Percentiles rank a stretch among this genome's conserved stretches.
phyloP scores from a whole-genome alignment of 345 rosid genomes.

The Citrus sp. region DNA sequence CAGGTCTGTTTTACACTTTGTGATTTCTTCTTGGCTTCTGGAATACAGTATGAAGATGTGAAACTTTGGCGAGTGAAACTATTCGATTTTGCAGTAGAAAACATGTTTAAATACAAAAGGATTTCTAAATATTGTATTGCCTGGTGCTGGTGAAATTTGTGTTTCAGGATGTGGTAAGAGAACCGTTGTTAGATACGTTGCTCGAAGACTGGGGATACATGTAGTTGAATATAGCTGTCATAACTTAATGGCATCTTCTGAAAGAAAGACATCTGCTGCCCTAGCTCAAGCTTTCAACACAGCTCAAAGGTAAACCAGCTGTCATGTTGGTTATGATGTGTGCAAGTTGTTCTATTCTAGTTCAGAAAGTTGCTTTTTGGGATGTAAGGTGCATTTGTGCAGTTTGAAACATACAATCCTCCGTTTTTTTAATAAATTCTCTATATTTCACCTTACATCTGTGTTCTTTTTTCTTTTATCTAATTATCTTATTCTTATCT shows the following conservation, averaged over 20 bases:
- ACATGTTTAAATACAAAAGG: neutral
- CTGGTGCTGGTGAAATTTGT: constrained; percentile 13
- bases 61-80: constrained; percentile 7
- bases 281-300: constrained; percentile 79
- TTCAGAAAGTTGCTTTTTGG: neutral
- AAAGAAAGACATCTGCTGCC: constrained; percentile 64
- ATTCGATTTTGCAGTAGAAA: neutral
- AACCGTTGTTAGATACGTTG: constrained; percentile 77
- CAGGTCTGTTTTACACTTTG: constrained; percentile 44
- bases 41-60: neutral
- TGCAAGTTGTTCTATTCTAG: constrained; percentile 7
- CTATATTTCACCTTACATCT: neutral
- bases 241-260: constrained; percentile 67
- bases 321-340: constrained; percentile 14
- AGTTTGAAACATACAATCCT: neutral
- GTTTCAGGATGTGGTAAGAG: constrained; percentile 87
- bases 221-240: constrained; percentile 95
- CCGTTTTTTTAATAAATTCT: neutral
- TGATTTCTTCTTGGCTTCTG: constrained; percentile 13
- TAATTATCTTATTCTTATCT: neutral
- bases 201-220: constrained; percentile 75
- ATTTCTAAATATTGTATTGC: neutral
- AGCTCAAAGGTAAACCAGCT: constrained; percentile 71
- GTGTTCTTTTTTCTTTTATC: neutral
- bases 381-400: neutral